Conservation (phyloP, 1,284 basidiomycete species). For the Ustanciosporium gigantosporum region DNA sequence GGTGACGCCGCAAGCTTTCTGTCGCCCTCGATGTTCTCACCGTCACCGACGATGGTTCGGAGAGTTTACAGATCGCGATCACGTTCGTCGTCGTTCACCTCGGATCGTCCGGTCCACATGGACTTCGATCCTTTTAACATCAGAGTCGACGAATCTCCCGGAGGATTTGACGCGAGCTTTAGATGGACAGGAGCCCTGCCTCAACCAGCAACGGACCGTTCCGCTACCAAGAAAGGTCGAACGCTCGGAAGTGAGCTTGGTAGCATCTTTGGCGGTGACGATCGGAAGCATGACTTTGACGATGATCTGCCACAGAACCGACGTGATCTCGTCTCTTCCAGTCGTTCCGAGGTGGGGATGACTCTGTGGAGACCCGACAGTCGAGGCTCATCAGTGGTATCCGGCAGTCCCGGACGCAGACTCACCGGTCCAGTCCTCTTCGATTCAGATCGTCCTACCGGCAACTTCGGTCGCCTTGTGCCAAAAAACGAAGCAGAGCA, state of each 20-base stretch:
- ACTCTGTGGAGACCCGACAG: background rate
- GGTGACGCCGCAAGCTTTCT: background rate
- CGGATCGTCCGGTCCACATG: no score
- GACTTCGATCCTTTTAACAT: no score
- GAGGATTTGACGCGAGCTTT: background rate
- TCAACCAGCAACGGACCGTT: background rate
- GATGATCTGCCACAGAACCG: conserved; percentile 27
- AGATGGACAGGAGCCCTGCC: background rate
- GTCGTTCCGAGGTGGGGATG: background rate
- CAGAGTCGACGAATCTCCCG: no score
- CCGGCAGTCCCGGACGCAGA: background rate
- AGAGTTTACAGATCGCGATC: background rate
- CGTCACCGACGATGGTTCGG: background rate
- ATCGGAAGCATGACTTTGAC: conserved; percentile 31
- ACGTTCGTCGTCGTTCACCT: background rate
- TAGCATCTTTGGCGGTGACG: conserved; percentile 47
- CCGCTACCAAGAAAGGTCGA: conserved; percentile 5
- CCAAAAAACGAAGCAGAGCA: conserved; percentile 22
- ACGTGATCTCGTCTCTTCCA: background rate
- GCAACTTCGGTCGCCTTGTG: conserved; percentile 23
- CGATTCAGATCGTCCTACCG: conserved; percentile 24
- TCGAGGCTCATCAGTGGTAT: background rate
- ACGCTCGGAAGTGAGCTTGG: conserved; percentile 51
- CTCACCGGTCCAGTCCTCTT: background rate
- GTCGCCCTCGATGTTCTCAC: background rate